phyloP scores from a whole-genome alignment of 192 early-diverging fungal genomes.

The Mortierella claussenii region DNA sequence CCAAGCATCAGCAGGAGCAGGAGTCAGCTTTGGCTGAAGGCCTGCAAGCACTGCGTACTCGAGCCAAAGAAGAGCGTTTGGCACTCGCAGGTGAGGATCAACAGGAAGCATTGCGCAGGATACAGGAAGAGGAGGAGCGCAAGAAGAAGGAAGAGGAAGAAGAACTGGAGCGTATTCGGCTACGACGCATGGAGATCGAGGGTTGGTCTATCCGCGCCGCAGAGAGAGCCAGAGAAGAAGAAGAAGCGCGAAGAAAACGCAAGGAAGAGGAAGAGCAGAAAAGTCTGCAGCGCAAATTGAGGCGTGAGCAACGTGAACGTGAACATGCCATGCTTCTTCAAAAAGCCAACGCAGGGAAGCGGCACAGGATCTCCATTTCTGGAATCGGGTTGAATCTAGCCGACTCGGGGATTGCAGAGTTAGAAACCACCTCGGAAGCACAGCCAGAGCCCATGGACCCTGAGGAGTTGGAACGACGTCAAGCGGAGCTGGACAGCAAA shows the following conservation, averaged over 20 bases:
- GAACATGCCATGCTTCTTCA: constrained; percentile 31
- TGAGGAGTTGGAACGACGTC: constrained; percentile 30
- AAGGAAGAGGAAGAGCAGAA: constrained; percentile 49
- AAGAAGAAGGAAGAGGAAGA: constrained; percentile 37
- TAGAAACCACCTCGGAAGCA: background rate
- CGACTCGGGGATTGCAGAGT: background rate
- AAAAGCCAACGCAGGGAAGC: background rate
- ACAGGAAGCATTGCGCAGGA: constrained; percentile 3
- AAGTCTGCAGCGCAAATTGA: constrained; percentile 20
- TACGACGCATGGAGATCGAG: constrained; percentile 49
- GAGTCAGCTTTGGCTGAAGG: constrained; percentile 16
- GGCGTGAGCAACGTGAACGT: constrained; percentile 39
- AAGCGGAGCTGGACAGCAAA: constrained; percentile 26
- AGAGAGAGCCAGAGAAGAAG: constrained; percentile 42
- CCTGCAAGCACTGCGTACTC: constrained; percentile 15
- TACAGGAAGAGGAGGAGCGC: constrained; percentile 34
- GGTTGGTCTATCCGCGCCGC: constrained; percentile 45
- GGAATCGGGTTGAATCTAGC: background rate
- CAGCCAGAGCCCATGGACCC: constrained; percentile 30
- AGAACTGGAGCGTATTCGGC: constrained; percentile 47
- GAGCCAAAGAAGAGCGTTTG: constrained; percentile 37
- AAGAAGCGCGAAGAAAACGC: constrained; percentile 45
- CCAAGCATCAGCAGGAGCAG: constrained; percentile 46
- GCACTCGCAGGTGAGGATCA: constrained; percentile 33
- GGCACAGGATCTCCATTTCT: background rate